Evolutionary conservation across 805 yeast species (phyloP), one percentile per base, ranked within the genome.

Genomic region (Yamadazyma tumulicola): DNA sequence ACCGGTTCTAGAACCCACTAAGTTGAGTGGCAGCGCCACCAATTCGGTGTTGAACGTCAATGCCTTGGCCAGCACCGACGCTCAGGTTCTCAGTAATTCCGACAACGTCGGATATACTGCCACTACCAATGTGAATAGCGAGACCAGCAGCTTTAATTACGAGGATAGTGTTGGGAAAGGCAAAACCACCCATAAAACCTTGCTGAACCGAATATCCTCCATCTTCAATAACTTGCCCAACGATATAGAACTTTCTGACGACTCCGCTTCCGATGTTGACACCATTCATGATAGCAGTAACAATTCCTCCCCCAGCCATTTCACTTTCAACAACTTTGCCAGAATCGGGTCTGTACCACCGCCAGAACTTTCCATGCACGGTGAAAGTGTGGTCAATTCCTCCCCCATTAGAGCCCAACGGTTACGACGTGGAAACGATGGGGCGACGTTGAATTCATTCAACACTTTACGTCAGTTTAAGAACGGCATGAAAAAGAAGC

Each of bases 161-260:
- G n/a, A 26, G 8, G 18, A 14, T 13, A n/a, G 17, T 16, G 17
- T 9, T 10, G 7, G 6, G 19, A 21, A 16, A 31, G 28, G 15
- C 37, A 38, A 31, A 43, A 30, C 28, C 19, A 28, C 24, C 25
- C 13, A 22, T n/a, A 26, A 17, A 22, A 19, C 22, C 14, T 10
- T 19, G 10, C 64, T 54, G 41, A 58, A 48, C 39, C 47, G 57
- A 21, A 63, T 64, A 9, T 51, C 69, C 2, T 54, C 69, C 5
- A 60, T 66, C 4, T 67, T 67, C 48, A 67, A 63, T 39, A 67
- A 67, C 28, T 47, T 67, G n/a, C 74, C 74, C 10, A 67, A 67
- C 43, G 74, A 67, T 49, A 64, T 67, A 34, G 72, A 67, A 38
- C 46, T 67, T 5, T 64, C 71, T 0, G 74, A 67, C 34, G 73